A percentile compares a stretch with the other conserved stretches of the same genome.
Evolutionary conservation across 2,329 filamentous ascomycete genomes (phyloP).

Genomic region (Penicillium sp.): DNA sequence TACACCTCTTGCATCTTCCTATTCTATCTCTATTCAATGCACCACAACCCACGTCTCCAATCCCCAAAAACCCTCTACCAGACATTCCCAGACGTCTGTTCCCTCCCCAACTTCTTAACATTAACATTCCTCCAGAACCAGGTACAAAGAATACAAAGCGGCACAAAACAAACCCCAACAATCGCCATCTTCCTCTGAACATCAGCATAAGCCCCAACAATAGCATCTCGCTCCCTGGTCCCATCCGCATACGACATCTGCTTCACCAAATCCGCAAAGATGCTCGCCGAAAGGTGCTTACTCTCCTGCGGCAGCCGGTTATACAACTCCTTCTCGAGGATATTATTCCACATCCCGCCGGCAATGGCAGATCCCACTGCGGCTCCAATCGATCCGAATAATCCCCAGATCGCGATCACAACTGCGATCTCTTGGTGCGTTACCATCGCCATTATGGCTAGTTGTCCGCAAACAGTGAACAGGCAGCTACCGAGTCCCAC

Average conservation of each 20-base stretch:
- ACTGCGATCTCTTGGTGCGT: slow-evolving; percentile 11
- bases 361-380: slow-evolving; percentile 7
- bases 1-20: neutral
- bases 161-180: slow-evolving; percentile 25
- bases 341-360: slow-evolving; percentile 13
- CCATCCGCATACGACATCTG: slow-evolving; percentile 40
- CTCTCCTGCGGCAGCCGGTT: slow-evolving; percentile 3
- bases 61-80: neutral
- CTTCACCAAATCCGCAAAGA: slow-evolving; percentile 9
- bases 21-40: neutral
- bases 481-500: slow-evolving; percentile 9
- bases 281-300: slow-evolving; percentile 5
- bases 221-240: slow-evolving; percentile 43
- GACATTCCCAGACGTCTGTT: slow-evolving; percentile 9
- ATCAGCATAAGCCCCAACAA: slow-evolving; percentile 48
- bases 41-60: neutral
- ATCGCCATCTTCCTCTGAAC: slow-evolving; percentile 47
- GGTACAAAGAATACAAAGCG: slow-evolving; percentile 10
- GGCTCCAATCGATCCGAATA: slow-evolving; percentile 9
- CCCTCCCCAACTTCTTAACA: slow-evolving; percentile 7
- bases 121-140: slow-evolving; percentile 12
- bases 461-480: slow-evolving; percentile 4
- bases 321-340: neutral
- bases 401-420: slow-evolving; percentile 6
- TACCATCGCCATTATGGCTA: slow-evolving; percentile 10